A percentile compares a stretch with the other conserved stretches of the same genome.
phyloP scores from a whole-genome alignment of 2,329 filamentous ascomycete genomes.

The Venturia asperata region DNA sequence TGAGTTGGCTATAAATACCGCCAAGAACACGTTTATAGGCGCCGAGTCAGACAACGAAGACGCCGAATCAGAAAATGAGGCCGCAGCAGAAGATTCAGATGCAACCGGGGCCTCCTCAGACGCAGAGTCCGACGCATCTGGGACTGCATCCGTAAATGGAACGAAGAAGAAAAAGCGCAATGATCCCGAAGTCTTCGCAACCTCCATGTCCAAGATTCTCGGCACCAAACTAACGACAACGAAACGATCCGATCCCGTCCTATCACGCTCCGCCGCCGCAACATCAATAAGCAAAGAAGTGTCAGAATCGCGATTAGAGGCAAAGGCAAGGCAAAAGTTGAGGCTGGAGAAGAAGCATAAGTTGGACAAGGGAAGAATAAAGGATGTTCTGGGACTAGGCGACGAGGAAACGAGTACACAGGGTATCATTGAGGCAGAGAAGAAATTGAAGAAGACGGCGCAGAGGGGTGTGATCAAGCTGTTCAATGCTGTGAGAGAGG shows the following conservation, averaged over 20 bases:
- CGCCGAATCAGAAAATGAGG: constrained; percentile 28
- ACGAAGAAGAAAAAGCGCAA: constrained; percentile 71
- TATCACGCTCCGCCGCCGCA: constrained; percentile 72
- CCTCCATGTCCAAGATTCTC: constrained; percentile 87
- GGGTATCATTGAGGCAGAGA: constrained; percentile 61
- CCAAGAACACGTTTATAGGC: constrained; percentile 13
- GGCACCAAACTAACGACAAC: constrained; percentile 77
- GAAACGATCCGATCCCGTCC: constrained; percentile 81
- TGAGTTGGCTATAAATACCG: constrained; percentile 24
- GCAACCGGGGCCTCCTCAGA: constrained; percentile 27
- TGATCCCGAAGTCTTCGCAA: constrained; percentile 85
- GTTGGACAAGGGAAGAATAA: constrained; percentile 78
- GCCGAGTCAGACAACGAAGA: constrained; percentile 16
- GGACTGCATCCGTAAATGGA: constrained; percentile 26
- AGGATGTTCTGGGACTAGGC: constrained; percentile 67
- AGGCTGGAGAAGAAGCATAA: constrained; percentile 73
- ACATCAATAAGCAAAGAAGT: constrained; percentile 64
- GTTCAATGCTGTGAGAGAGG: constrained; percentile 90
- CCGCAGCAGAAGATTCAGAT: constrained; percentile 34
- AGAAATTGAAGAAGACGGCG: constrained; percentile 74
- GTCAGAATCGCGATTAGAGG: constrained; percentile 70
- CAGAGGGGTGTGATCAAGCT: constrained; percentile 92
- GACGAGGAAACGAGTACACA: constrained; percentile 44
- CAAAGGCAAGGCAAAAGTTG: constrained; percentile 70
- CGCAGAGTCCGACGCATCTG: constrained; percentile 27